Percentiles rank a stretch among this genome's conserved stretches.
Evolutionary conservation across 805 yeast species (phyloP).

Genomic region (Pichia rugopelliculosa): DNA sequence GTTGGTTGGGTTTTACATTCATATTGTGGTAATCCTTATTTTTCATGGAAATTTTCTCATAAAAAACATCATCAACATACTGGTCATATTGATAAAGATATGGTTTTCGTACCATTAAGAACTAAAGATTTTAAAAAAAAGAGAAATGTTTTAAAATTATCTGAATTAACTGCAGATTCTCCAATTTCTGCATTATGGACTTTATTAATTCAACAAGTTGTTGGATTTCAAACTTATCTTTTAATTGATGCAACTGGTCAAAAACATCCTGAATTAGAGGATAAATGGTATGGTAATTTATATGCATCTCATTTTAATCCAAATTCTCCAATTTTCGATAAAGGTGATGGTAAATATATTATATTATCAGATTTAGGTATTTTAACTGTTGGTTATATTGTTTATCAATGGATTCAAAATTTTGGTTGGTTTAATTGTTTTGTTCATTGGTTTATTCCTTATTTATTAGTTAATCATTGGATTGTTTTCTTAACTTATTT

Average conservation of each 20-base stretch:
- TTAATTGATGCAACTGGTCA: slow-evolving; percentile 53
- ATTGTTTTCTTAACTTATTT: slow-evolving; percentile 54
- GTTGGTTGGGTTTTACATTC: slow-evolving; percentile 59
- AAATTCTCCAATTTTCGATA: slow-evolving; percentile 46
- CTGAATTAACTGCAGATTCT: slow-evolving; percentile 47
- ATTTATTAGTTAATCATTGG: slow-evolving; percentile 58
- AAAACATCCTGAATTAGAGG: slow-evolving; percentile 30
- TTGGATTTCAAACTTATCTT: slow-evolving; percentile 47
- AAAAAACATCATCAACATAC: slow-evolving; percentile 59
- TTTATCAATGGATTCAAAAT: slow-evolving; percentile 44
- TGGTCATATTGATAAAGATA: slow-evolving; percentile 52
- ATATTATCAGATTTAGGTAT: slow-evolving; percentile 52
- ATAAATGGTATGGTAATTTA: slow-evolving; percentile 27
- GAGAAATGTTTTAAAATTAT: slow-evolving; percentile 27
- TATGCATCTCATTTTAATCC: slow-evolving; percentile 50
- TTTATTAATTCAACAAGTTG: slow-evolving; percentile 46
- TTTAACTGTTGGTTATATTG: slow-evolving; percentile 34
- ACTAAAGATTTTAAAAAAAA: slow-evolving; percentile 36
- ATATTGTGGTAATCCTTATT: slow-evolving; percentile 50
- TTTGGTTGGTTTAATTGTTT: slow-evolving; percentile 44
- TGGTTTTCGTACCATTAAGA: slow-evolving; percentile 52
- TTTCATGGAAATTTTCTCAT: slow-evolving; percentile 56
- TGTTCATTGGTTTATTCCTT: slow-evolving; percentile 53
- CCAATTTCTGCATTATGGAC: slow-evolving; percentile 40
- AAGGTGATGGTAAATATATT: slow-evolving; percentile 47